phyloP scores from a whole-genome alignment of 306 rosid species.

The Mucuna pruriens region DNA sequence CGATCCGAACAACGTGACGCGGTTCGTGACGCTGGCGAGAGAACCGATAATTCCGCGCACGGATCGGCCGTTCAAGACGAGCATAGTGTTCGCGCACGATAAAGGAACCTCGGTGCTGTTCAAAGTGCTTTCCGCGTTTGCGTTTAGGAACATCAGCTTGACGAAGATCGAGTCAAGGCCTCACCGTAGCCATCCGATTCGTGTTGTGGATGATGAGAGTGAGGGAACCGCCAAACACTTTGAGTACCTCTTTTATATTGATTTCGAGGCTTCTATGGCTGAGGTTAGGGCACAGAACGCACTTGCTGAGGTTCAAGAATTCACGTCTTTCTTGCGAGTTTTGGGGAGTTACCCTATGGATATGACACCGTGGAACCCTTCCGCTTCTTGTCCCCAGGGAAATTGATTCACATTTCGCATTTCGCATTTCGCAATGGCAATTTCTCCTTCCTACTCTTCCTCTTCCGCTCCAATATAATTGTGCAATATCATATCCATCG shows the following conservation, averaged over 20 bases:
- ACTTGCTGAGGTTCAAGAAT: conserved; percentile 93
- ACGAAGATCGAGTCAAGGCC: conserved; percentile 98
- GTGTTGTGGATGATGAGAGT: conserved; percentile 73
- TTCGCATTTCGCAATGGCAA: background rate
- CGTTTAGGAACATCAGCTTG: conserved; percentile 84
- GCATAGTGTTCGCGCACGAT: conserved; percentile 95
- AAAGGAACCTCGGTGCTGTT: conserved; percentile 86
- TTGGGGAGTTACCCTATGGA: conserved; percentile 97
- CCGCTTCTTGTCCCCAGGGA: conserved; percentile 37
- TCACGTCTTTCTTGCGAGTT: conserved; percentile 88
- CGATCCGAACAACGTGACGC: conserved; percentile 87
- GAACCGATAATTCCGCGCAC: conserved; percentile 92
- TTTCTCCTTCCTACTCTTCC: background rate
- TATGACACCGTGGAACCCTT: conserved; percentile 94
- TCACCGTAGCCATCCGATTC: conserved; percentile 81
- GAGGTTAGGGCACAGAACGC: conserved; percentile 94
- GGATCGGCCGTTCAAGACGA: conserved; percentile 91
- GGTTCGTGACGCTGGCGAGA: conserved; percentile 92
- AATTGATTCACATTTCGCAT: too few relatives aligned
- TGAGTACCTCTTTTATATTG: conserved; percentile 89
- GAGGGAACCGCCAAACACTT: conserved; percentile 95
- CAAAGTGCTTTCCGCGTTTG: conserved; percentile 92
- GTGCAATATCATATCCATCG: background rate
- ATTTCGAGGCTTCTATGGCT: conserved; percentile 96
- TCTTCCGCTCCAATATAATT: background rate